These are phyloP conservation scores for Gnaphalium uliginosum DNA, from an alignment of 129 eudicot genomes.

Conservation along the genomic window DNA sequence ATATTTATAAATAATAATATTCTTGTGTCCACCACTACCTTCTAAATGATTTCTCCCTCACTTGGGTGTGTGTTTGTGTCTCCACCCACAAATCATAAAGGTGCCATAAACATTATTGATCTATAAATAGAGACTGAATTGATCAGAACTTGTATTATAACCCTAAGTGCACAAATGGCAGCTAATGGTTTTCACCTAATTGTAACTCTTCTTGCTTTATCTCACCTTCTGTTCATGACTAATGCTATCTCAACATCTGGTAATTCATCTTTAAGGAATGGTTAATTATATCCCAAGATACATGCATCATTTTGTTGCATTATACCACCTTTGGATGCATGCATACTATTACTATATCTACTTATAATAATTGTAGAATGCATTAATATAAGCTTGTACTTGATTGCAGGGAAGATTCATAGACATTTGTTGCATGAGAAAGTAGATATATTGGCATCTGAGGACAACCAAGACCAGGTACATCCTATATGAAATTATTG, in stretches of 20 bases:
- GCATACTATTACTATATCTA: neutral
- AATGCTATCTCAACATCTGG: slow-evolving; percentile 38
- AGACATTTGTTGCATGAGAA: slow-evolving; percentile 35
- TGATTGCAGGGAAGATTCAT: slow-evolving; percentile 30
- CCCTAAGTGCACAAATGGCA: slow-evolving; percentile 35
- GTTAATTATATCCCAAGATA: neutral
- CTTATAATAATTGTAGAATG: neutral
- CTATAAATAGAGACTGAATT: slow-evolving; percentile 40
- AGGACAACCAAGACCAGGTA: slow-evolving; percentile 35
- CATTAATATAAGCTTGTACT: slow-evolving; percentile 8
- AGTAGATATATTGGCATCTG: slow-evolving; percentile 29
- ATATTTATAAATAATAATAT: slow-evolving; percentile 1
- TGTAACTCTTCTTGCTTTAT: slow-evolving; percentile 44
- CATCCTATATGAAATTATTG: slow-evolving; percentile 7
- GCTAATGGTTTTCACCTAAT: slow-evolving; percentile 34
- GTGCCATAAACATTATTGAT: slow-evolving; percentile 22
- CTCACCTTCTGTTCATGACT: slow-evolving; percentile 37
- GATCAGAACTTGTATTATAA: slow-evolving; percentile 20
- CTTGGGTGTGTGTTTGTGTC: slow-evolving; percentile 45
- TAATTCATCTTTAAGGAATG: slow-evolving; percentile 19
- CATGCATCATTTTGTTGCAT: neutral
- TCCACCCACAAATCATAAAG: slow-evolving; percentile 45
- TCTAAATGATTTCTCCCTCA: slow-evolving; percentile 36
- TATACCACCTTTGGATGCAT: slow-evolving; percentile 17
- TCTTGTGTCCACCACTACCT: slow-evolving; percentile 40